Evolutionary conservation across 208 protist genomes (phyloP), one percentile per base, ranked within the genome.

Genomic region (Tritrichomonas foetus): DNA sequence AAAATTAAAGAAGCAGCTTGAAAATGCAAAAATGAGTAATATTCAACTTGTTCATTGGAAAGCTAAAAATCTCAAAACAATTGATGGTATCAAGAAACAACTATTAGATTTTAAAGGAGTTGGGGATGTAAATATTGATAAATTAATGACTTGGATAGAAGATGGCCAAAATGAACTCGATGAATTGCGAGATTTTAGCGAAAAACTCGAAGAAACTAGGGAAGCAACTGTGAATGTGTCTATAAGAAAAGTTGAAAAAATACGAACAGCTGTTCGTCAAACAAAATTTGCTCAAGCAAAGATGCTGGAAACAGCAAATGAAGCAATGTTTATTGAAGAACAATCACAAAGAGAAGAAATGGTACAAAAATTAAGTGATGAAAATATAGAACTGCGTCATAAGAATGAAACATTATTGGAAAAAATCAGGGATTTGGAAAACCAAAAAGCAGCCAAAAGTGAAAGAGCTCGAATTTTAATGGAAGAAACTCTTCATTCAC

Each of bases 41-140:
- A 89, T 89, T 89, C 41, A 89, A 61, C 30, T 89, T 22, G 47
- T 89, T 89, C 78, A 89, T 57, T 89, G 78, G 78, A 89, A 89
- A 49, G 78, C 78, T 14, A 57, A 53, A 36, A 53, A 89, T n/a
- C 33, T 89, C 8, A 89, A 89, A 89, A 36, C 30, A n/a, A 27
- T 57, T 16, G 78, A 89, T 39, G 30, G 14, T 5, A 57, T 89
- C 27, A 89, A 89, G 16, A 89, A 89, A 20, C 33, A 57, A 50
- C 33, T 89, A 1, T 39, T 57, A 22, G 41, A 53, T 39, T 89
- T 89, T 27, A 57, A 89, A n/a, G 47, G 27, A 27, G 27, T 53
- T 57, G 44, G 13, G 39, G 78, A 49, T 39, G 44, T 89, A 39
- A 61, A 89, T 27, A 89, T 89, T 20, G 78, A 57, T 16, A 50